Percentiles rank a stretch among this genome's conserved stretches.
phyloP scores from a whole-genome alignment of 1,284 basidiomycete genomes.

The Trametes polyzona region DNA sequence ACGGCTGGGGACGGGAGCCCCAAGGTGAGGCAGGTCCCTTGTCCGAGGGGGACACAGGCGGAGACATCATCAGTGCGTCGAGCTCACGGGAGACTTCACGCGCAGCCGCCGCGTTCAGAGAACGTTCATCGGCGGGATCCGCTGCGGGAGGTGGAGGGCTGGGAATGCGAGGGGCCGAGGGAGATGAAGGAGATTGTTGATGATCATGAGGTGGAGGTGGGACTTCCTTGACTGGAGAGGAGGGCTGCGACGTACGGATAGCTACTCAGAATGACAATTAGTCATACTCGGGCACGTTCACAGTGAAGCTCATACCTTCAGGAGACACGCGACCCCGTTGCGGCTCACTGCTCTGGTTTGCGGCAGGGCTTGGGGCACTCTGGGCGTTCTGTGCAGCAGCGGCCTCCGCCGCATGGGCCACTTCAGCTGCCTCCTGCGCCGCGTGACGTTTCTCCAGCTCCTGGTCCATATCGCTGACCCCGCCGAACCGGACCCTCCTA shows the following conservation, averaged over 20 bases:
- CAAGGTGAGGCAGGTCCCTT: slow-evolving; percentile 18
- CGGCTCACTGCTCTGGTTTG: background rate
- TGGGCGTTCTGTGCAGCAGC: slow-evolving; percentile 5
- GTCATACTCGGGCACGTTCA: background rate
- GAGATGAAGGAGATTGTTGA: slow-evolving; percentile 1
- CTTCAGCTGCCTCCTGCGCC: slow-evolving; percentile 7
- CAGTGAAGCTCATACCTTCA: slow-evolving; percentile 6
- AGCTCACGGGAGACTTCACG: slow-evolving; percentile 68
- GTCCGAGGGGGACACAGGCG: slow-evolving; percentile 29
- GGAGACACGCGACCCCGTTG: slow-evolving; percentile 4
- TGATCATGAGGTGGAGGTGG: background rate
- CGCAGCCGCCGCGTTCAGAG: slow-evolving; percentile 65
- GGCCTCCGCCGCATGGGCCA: background rate
- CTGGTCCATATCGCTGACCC: slow-evolving; percentile 22
- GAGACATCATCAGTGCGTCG: slow-evolving; percentile 56
- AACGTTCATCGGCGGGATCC: slow-evolving; percentile 39
- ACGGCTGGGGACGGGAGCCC: slow-evolving; percentile 20
- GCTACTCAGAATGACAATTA: background rate
- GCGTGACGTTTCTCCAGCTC: slow-evolving; percentile 25
- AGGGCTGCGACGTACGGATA: slow-evolving; percentile 6
- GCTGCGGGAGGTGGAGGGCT: slow-evolving; percentile 9
- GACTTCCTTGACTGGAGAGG: slow-evolving; percentile 3
- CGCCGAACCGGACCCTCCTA: slow-evolving; percentile 32
- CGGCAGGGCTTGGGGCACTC: slow-evolving; percentile 13
- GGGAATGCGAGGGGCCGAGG: slow-evolving; percentile 2